Evolutionary conservation across 2,329 filamentous ascomycete genomes (phyloP).

Genomic region (Fusarium sp.): DNA sequence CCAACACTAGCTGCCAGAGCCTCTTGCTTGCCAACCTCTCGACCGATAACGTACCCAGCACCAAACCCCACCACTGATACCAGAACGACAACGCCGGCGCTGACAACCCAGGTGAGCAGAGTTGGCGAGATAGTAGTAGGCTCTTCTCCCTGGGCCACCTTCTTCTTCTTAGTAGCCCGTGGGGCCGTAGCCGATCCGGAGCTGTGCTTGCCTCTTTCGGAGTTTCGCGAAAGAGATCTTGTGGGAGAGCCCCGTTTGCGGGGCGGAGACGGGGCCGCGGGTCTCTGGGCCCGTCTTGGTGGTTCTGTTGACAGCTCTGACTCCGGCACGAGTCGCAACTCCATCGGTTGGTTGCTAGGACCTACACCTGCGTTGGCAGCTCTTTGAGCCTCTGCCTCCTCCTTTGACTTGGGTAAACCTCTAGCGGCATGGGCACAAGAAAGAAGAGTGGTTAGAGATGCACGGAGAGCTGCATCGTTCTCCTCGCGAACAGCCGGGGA

Average conservation of each 20-base stretch:
- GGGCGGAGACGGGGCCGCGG: conserved; percentile 43
- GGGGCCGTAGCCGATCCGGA: conserved; percentile 58
- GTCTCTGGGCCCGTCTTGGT: conserved; percentile 43
- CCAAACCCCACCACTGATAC: conserved; percentile 79
- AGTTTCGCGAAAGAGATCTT: conserved; percentile 50
- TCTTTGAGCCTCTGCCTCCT: conserved; percentile 59
- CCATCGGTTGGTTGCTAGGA: conserved; percentile 68
- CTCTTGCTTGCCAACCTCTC: conserved; percentile 76
- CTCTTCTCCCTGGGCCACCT: conserved; percentile 59
- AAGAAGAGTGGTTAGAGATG: conserved; percentile 93
- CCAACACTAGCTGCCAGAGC: conserved; percentile 58
- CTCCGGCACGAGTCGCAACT: conserved; percentile 72
- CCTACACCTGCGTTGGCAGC: conserved; percentile 58
- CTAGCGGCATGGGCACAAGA: conserved; percentile 95
- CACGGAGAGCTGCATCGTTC: conserved; percentile 92
- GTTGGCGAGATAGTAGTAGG: conserved; percentile 70
- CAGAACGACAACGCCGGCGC: conserved; percentile 77
- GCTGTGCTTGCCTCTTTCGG: conserved; percentile 67
- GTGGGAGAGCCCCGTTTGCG: conserved; percentile 52
- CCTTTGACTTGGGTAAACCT: conserved; percentile 78
- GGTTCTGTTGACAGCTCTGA: conserved; percentile 67
- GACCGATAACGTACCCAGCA: conserved; percentile 77
- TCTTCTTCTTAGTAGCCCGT: conserved; percentile 73
- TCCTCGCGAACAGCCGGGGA: conserved; percentile 85
- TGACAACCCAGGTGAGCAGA: conserved; percentile 75